A percentile compares a stretch with the other conserved stretches of the same genome.
phyloP scores from a whole-genome alignment of 2,329 filamentous ascomycete genomes.

The Sporothrix pallida region DNA sequence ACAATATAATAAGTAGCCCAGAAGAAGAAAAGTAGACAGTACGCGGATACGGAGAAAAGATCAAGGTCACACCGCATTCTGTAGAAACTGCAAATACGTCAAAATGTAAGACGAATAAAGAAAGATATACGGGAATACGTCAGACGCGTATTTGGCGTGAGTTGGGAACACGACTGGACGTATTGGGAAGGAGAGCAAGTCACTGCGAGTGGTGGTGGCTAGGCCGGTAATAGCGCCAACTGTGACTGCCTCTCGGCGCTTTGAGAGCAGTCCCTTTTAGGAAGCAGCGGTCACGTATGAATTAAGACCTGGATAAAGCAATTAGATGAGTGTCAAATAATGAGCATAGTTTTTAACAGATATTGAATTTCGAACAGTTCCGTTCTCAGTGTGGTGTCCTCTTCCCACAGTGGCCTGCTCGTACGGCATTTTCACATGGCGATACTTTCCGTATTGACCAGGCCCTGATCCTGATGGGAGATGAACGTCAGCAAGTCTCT shows the following conservation, averaged over 20 bases:
- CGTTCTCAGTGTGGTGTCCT: too few species aligned
- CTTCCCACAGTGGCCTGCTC: background rate
- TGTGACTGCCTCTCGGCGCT: too few species aligned
- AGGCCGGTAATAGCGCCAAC: too few species aligned
- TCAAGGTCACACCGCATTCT: background rate
- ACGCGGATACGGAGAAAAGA: background rate
- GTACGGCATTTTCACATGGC: background rate
- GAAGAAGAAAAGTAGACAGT: background rate
- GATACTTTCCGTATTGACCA: background rate
- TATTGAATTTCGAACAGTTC: too few species aligned
- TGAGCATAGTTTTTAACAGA: too few species aligned
- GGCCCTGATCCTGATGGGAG: background rate
- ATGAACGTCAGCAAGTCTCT: conserved; percentile 12
- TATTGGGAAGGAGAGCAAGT: background rate
- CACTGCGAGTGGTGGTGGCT: background rate
- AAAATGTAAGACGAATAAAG: background rate
- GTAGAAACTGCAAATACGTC: background rate
- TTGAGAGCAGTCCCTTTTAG: background rate
- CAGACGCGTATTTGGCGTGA: background rate
- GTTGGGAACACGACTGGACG: background rate
- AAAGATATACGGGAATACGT: background rate
- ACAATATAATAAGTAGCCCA: too few species aligned
- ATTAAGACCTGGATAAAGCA: too few species aligned
- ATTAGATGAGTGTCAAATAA: too few species aligned
- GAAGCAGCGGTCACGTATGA: background rate